Evolutionary conservation across 2,329 filamentous ascomycete species (phyloP).

Genomic region (Alternaria postmessia): DNA sequence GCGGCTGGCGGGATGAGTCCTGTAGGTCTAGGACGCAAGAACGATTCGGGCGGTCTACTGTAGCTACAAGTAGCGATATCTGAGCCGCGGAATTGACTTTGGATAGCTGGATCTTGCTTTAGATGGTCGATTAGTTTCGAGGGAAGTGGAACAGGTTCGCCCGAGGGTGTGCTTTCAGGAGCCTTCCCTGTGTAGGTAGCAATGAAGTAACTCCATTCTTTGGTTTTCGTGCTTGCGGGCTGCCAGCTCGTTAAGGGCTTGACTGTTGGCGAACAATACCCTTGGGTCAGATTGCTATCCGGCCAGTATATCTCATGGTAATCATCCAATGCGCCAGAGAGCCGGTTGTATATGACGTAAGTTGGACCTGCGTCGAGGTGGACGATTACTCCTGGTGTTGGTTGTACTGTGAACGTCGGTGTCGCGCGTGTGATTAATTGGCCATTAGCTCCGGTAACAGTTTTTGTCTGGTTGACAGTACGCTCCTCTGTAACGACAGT

Average conservation of each 20-base stretch:
- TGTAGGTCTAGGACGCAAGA: neutral
- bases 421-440: conserved; percentile 31
- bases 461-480: conserved; percentile 40
- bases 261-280: conserved; percentile 18
- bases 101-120: conserved; percentile 28
- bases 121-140: conserved; percentile 33
- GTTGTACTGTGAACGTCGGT: conserved; percentile 32
- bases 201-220: conserved; percentile 40
- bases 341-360: conserved; percentile 41
- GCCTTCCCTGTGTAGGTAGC: conserved; percentile 25
- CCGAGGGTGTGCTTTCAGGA: neutral
- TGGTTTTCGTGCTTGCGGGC: conserved; percentile 25
- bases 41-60: neutral
- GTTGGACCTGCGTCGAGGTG: conserved; percentile 37
- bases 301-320: conserved; percentile 8
- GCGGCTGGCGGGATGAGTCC: neutral
- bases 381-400: conserved; percentile 23
- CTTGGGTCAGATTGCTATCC: neutral
- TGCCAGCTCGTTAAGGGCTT: conserved; percentile 22
- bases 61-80: conserved; percentile 42
- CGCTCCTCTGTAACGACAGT: conserved; percentile 32
- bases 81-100: conserved; percentile 31
- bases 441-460: conserved; percentile 21
- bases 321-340: conserved; percentile 35
- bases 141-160: conserved; percentile 29